phyloP scores from a whole-genome alignment of 768 basidiomycete genomes.

The Dentipellis fragilis region DNA sequence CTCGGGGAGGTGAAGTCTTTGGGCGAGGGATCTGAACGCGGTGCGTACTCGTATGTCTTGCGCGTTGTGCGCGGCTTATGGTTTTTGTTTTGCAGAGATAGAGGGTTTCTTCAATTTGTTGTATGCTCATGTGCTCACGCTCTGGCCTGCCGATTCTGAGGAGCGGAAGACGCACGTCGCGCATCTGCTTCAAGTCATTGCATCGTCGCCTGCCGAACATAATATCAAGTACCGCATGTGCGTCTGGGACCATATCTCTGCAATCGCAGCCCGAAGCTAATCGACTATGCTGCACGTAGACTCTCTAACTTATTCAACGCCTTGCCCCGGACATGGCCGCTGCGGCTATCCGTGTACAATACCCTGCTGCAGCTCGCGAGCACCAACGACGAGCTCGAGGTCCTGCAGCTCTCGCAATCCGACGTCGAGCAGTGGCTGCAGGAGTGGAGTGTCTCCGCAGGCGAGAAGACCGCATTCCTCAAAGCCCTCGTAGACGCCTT shows the following conservation, averaged over 20 bases:
- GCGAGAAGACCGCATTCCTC: conserved; percentile 57
- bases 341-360: conserved; percentile 54
- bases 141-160: conserved; percentile 44
- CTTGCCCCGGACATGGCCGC: conserved; percentile 51
- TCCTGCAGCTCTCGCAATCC: conserved; percentile 45
- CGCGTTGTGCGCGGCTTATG: background rate
- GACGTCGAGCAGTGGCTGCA: conserved; percentile 70
- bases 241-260: conserved; percentile 15
- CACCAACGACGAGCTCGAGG: conserved; percentile 49
- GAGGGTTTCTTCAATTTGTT: conserved; percentile 86
- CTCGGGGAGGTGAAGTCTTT: conserved; percentile 53
- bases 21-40: conserved; percentile 72
- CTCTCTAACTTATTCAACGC: conserved; percentile 79
- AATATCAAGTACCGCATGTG: conserved; percentile 71
- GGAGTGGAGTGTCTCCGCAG: conserved; percentile 59
- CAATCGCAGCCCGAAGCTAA: too few species aligned
- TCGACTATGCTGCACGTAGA: conserved; percentile 25
- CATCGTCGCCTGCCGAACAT: conserved; percentile 43
- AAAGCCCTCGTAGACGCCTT: conserved; percentile 54
- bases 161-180: conserved; percentile 44
- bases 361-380: conserved; percentile 51
- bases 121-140: conserved; percentile 57
- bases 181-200: conserved; percentile 43
- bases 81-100: conserved; percentile 38
- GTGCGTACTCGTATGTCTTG: conserved; percentile 27